Evolutionary conservation across 2,329 filamentous ascomycete genomes (phyloP), one percentile per base, ranked within the genome.

Genomic region (Didymella sp.): DNA sequence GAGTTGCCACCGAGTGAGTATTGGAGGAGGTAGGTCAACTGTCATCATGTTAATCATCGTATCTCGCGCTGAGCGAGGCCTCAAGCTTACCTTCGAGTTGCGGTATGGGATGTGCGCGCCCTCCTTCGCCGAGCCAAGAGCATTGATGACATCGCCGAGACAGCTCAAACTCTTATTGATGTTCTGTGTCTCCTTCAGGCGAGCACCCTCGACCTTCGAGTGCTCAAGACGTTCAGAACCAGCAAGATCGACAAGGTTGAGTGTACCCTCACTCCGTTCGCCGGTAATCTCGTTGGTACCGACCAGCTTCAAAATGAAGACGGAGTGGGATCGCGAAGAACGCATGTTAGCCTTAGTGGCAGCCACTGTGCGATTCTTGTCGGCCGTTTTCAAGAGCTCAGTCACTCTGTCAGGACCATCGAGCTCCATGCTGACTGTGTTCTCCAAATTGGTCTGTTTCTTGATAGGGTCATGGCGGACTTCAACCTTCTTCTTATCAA

Each of bases 291-390:
- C 80, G 67, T 96, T 96, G 45, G 82, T 78, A 6, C 87, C 87
- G 3, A 81, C 81, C 1, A 89, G 78, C 57, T 85, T 87, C 51
- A 99, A 84, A 55, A 98, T 96, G 73, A 99, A 98, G 46, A 99
- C 92, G 0, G 91, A 96, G 78, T 99, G 95, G 28, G 92, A 96
- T 46, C 96, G 89, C 11, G 92, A 96, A 0, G 92, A 96, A 43
- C 93, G 87, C 79, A 96, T 92, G 78, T 99, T 99, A 60, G 95
- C 92, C 73, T 96, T 97, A n/a, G 95, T 99, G 0, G 95, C 92
- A 1, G 95, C 95, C 4, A 97, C 93, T 9, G 90, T 94, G 15
- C 95, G 87, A 77, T 98, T 97, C 68, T 87, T 88, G 64, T 89
- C 88, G 0, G 96, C 95, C 44, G 89, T 87, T 38, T 85, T 84